Percentiles rank a stretch among this genome's conserved stretches.
Evolutionary conservation across 106 monocot genomes (phyloP).

Genomic region (Chionographis japonica): DNA sequence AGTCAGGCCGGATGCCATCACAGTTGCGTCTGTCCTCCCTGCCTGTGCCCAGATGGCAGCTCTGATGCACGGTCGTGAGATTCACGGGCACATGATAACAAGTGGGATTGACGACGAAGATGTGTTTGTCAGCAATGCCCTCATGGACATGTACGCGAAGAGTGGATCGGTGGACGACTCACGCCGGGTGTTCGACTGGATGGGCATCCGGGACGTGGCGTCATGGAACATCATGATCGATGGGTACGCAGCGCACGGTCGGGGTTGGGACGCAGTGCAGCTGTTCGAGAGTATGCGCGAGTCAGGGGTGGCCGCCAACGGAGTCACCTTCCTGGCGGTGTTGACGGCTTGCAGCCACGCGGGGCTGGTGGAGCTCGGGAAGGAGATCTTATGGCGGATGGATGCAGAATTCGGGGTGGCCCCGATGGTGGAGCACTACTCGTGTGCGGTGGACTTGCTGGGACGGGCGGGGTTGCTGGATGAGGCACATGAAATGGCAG

Average conservation of each 20-base stretch:
- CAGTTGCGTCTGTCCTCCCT: constrained; percentile 52
- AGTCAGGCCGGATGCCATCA: constrained; percentile 49
- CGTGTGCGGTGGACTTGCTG: constrained; percentile 77
- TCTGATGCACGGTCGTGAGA: constrained; percentile 42
- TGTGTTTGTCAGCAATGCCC: constrained; percentile 51
- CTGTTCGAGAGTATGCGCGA: constrained; percentile 46
- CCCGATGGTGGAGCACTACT: constrained; percentile 63
- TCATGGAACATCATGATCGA: constrained; percentile 88
- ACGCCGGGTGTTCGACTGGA: constrained; percentile 26
- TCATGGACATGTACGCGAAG: constrained; percentile 86
- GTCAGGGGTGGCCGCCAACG: constrained; percentile 32
- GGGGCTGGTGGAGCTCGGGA: constrained; percentile 56
- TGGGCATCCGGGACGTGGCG: constrained; percentile 31
- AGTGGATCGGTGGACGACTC: constrained; percentile 41
- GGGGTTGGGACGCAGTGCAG: constrained; percentile 35
- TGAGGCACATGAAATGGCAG: constrained; percentile 46
- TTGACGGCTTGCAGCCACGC: constrained; percentile 76
- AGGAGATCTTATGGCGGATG: constrained; percentile 45
- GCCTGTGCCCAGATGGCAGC: constrained; percentile 63
- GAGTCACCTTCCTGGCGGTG: constrained; percentile 57
- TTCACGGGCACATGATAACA: constrained; percentile 46
- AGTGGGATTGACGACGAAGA: constrained; percentile 33
- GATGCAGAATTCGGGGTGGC: constrained; percentile 28
- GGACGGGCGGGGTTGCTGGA: constrained; percentile 62
- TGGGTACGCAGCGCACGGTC: constrained; percentile 59